These are phyloP conservation scores for Paramarasmius palmivorus DNA, from an alignment of 1,284 basidiomycete species.

Conservation along the genomic window DNA sequence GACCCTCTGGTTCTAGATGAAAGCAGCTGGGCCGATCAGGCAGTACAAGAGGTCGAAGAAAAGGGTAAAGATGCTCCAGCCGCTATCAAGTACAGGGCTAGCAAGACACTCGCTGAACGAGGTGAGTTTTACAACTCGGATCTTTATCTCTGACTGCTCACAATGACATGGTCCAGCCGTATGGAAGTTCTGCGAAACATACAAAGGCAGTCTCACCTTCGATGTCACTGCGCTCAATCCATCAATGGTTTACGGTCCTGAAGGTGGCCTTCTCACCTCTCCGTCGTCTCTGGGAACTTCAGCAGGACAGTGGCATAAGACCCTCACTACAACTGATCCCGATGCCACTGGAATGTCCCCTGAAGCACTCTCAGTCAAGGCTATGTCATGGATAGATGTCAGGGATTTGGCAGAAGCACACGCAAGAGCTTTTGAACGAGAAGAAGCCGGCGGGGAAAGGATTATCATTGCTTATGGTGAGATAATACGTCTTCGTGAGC, in stretches of 20 bases:
- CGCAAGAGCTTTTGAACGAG: slow-evolving; percentile 45
- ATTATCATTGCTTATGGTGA: slow-evolving; percentile 39
- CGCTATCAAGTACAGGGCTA: slow-evolving; percentile 38
- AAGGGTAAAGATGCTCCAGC: slow-evolving; percentile 39
- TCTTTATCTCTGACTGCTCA: neutral
- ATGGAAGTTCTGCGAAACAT: slow-evolving; percentile 39
- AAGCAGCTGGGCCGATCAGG: slow-evolving; percentile 61
- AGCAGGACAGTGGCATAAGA: slow-evolving; percentile 22
- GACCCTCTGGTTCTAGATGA: slow-evolving; percentile 38
- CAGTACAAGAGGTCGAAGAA: slow-evolving; percentile 41
- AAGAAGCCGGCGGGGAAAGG: slow-evolving; percentile 51
- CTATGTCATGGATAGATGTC: slow-evolving; percentile 52
- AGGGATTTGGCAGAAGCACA: slow-evolving; percentile 58
- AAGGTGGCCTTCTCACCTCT: neutral
- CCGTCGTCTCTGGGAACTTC: slow-evolving; percentile 28
- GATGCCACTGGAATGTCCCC: slow-evolving; percentile 14
- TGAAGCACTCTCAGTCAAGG: slow-evolving; percentile 12
- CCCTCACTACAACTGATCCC: slow-evolving; percentile 13
- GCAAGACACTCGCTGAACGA: slow-evolving; percentile 49
- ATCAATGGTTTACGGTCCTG: slow-evolving; percentile 38
- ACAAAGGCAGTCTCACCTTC: slow-evolving; percentile 37
- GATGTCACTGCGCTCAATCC: slow-evolving; percentile 45
- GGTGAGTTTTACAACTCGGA: slow-evolving; percentile 22
- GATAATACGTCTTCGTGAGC: too few species aligned
- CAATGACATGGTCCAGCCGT: slow-evolving; percentile 33